Conservation (phyloP, 805 yeast species). For the Komagataella kurtzmanii region DNA sequence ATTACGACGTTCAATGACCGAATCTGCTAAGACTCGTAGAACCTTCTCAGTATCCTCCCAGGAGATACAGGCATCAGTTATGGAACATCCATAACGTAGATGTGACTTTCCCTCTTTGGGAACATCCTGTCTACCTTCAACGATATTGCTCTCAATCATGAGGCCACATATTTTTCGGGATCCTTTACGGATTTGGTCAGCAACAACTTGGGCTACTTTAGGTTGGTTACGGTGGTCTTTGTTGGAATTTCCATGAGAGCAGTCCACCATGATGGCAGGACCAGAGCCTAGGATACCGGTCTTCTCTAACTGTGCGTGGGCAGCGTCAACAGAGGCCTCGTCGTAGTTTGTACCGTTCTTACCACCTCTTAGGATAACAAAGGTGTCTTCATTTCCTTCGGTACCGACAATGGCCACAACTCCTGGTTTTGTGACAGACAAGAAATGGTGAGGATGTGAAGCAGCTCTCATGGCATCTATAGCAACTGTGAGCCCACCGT, state of each 20-base stretch:
- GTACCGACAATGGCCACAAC: slow-evolving; percentile 94
- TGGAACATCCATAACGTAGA: slow-evolving; percentile 85
- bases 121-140: slow-evolving; percentile 82
- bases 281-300: slow-evolving; percentile 25
- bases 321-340: slow-evolving; percentile 59
- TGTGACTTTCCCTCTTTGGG: slow-evolving; percentile 42
- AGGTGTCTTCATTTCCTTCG: slow-evolving; percentile 89
- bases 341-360: slow-evolving; percentile 89
- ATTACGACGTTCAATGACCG: slow-evolving; percentile 71
- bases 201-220: slow-evolving; percentile 70
- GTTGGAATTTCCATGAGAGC: slow-evolving; percentile 94
- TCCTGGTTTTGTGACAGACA: slow-evolving; percentile 96
- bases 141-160: slow-evolving; percentile 89
- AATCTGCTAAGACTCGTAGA: slow-evolving; percentile 65
- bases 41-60: slow-evolving; percentile 83
- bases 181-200: slow-evolving; percentile 72
- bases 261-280: slow-evolving; percentile 78
- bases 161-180: slow-evolving; percentile 77
- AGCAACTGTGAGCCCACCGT: slow-evolving; percentile 86
- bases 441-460: slow-evolving; percentile 82
- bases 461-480: slow-evolving; percentile 92
- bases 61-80: slow-evolving; percentile 93
- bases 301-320: slow-evolving; percentile 47
- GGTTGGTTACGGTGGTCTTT: slow-evolving; percentile 96
- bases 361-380: slow-evolving; percentile 93